Evolutionary conservation across 1,284 basidiomycete species (phyloP).

Genomic region (Leccinum subspadiceum): DNA sequence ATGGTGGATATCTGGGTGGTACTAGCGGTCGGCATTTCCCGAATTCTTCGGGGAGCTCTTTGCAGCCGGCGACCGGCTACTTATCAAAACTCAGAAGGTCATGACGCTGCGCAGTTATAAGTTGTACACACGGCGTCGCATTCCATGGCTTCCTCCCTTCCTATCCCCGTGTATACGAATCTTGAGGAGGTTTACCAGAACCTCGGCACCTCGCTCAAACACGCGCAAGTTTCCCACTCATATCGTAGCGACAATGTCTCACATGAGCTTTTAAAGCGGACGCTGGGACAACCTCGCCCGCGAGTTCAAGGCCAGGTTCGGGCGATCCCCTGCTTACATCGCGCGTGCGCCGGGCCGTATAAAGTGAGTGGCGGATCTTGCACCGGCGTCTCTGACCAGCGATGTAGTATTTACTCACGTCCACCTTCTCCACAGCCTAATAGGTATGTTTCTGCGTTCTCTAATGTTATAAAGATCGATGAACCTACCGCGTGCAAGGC

Average conservation of each 20-base stretch:
- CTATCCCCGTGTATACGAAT: constrained; percentile 61
- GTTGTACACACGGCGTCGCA: not conserved
- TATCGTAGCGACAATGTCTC: not conserved
- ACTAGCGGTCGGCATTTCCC: too few species aligned
- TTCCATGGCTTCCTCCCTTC: not conserved
- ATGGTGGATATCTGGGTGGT: too few species aligned
- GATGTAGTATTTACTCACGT: not conserved
- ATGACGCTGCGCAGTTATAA: not conserved
- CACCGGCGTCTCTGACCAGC: not conserved
- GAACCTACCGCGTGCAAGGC: constrained; percentile 40
- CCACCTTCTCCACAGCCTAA: constrained; percentile 24
- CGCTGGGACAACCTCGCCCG: constrained; percentile 66
- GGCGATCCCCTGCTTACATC: constrained; percentile 66
- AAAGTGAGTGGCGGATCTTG: constrained; percentile 50
- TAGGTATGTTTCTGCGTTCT: constrained; percentile 25
- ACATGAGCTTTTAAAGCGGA: constrained; percentile 31
- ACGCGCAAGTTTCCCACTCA: constrained; percentile 41
- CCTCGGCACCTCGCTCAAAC: constrained; percentile 53
- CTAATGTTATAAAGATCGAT: not conserved
- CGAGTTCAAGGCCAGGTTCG: constrained; percentile 66
- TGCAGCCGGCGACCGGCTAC: not conserved
- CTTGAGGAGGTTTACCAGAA: constrained; percentile 61
- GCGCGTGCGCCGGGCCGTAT: constrained; percentile 83
- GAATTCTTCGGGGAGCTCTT: not conserved
- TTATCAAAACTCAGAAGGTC: not conserved